Percentiles rank a stretch among this genome's conserved stretches.
Conservation (phyloP, 2,329 filamentous ascomycete genomes). For the Penicillium sp. region DNA sequence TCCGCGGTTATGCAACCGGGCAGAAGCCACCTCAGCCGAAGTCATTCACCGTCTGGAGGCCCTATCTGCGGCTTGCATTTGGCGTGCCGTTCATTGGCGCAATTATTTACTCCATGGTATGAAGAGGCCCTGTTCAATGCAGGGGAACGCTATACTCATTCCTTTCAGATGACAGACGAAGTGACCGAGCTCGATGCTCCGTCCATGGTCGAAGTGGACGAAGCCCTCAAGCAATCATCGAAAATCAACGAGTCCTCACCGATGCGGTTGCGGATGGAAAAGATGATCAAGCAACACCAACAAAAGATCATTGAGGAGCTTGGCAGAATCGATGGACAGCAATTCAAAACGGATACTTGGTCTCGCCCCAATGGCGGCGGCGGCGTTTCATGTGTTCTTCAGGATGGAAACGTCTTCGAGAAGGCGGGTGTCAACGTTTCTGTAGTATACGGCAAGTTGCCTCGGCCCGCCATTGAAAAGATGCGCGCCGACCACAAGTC, state of each 20-base stretch:
- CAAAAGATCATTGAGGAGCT: constrained; percentile 81
- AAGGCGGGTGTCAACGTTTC: constrained; percentile 96
- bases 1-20: constrained; percentile 31
- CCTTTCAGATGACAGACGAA: constrained; percentile 40
- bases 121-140: neutral
- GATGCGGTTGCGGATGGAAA: constrained; percentile 97
- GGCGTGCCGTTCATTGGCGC: constrained; percentile 52
- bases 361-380: constrained; percentile 83
- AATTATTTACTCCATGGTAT: constrained; percentile 56
- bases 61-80: constrained; percentile 51
- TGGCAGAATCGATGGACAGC: constrained; percentile 77
- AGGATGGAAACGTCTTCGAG: constrained; percentile 96
- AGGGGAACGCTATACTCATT: neutral
- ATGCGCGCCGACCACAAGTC: constrained; percentile 97
- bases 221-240: constrained; percentile 74
- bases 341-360: constrained; percentile 86
- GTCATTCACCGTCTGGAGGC: constrained; percentile 44
- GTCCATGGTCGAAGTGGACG: constrained; percentile 82
- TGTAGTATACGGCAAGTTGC: constrained; percentile 89
- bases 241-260: constrained; percentile 76
- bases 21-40: constrained; percentile 24
- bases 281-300: constrained; percentile 92
- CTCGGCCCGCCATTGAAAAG: constrained; percentile 81
- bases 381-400: constrained; percentile 90
- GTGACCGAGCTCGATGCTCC: constrained; percentile 48